Evolutionary conservation across 345 rosid genomes (phyloP), one percentile per base, ranked within the genome.

Genomic region (Sisymbrium irio): DNA sequence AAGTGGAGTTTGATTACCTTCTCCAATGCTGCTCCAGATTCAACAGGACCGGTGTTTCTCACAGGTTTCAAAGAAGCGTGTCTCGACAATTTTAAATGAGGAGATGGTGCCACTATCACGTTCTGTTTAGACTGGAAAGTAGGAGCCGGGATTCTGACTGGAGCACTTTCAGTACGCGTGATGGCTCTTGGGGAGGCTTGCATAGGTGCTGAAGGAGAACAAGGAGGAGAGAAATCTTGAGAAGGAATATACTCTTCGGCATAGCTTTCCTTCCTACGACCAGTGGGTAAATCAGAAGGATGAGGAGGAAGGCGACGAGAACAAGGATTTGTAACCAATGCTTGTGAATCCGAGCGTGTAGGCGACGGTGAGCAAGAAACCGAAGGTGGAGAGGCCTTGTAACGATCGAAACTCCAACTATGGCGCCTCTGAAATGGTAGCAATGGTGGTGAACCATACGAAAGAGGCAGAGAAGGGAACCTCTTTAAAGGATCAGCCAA

Each of bases 361-460:
- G 97, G 97, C 5, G 99, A 95, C 14, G 97, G 97, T 39, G 96
- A 88, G 83, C 77, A 87, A 72, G 88, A 79, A 71, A 82, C 69
- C 20, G 87, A 85, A 78, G 95, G 88, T 0, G 92, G 86, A 9
- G 96, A 94, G 33, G 82, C 87, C 59, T 84, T 87, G 65, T 57
- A 81, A 4, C 18, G 86, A 85, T 92, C 97, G 27, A 59, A 83
- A 82, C 91, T 85, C 99, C 98, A 95, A 61, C 99, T 90, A 74
- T 95, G 98, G 18, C 88, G 84, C 77, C 97, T 86, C 45, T 87
- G 79, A 78, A 92, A 88, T 62, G 99, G 87, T 77, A 83, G 65
- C 39, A 92, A 92, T 5, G 93, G 89, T 28, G 96, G 95, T 49
- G 93, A 92, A 62, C 89, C 85, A 32, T 82, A 89, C 1, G 93